Base-by-base conservation (phyloP, 176 grass and related monocot genomes). In the Chloris gayana region DNA sequence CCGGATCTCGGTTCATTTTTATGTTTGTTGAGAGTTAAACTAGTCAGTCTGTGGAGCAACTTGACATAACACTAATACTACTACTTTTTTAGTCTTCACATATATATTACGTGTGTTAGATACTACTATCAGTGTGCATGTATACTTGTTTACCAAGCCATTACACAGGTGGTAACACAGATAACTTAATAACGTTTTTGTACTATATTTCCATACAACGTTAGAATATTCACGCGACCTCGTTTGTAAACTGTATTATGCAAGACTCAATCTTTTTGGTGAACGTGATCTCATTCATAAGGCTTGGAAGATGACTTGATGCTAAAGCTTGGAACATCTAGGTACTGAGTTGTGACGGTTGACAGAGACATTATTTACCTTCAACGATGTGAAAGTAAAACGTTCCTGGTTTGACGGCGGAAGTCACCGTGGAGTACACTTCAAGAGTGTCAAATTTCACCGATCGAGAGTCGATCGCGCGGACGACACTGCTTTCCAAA, bases 401-500 rank as follows among this genome's bases (percentile, higher is more conserved):
- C 26, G 14, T 41, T 32, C 63, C 86, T 80, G 56, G 86, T 63
- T 88, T 75, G 41, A 84, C 51, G 80, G 15, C 19, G 7, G 4
- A 27, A 74, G 41, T 63, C 26, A 34, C 46, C 76, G 25, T 88
- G 69, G 70, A 88, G 70, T 80, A 53, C 41, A 81, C 33, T 64
- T 0, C 35, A 37, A 25, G 71, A 82, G 56, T 50, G 47, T 71
- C 33, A 41, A 13, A 73, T 47, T 61, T 61, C 24, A 83, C 68
- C 35, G 12, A 67, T 59, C 29, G 41, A 57, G 41, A 57, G 62
- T 25, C 19, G 51, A 56, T 56, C 2, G 19, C 51, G 19, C 63
- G n/a, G n/a, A n/a, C 63, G 82, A 71, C 87, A 76, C 45, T 33
- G 62, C 14, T 75, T 84, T 41, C 81, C 64, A 53, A 64, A 84